Conservation (phyloP, 148 eudicot genomes). For the Rhododendron ferrugineum region DNA sequence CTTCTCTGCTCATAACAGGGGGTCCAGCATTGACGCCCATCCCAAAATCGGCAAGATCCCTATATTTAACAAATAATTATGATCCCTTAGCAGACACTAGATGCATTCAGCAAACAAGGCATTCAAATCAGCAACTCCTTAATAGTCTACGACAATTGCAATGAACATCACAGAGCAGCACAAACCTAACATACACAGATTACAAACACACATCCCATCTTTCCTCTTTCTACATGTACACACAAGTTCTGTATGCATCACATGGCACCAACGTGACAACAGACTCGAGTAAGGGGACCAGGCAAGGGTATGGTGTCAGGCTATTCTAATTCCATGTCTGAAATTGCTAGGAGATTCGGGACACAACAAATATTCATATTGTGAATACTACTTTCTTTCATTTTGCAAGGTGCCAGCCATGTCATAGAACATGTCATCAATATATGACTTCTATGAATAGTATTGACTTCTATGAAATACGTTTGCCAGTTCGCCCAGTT, state of each 20-base stretch:
- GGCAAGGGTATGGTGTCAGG: not conserved
- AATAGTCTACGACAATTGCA: not conserved
- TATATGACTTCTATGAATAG: not conserved
- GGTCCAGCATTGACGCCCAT: conserved; percentile 69
- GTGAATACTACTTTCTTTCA: not conserved
- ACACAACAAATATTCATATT: not conserved
- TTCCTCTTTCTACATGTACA: not conserved
- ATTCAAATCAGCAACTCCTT: not conserved
- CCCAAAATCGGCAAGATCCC: conserved; percentile 71
- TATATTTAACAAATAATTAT: conserved; percentile 9
- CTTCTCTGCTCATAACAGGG: conserved; percentile 53
- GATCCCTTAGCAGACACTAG: not conserved
- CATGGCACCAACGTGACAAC: not conserved
- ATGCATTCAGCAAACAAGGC: not conserved
- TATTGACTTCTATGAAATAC: not conserved
- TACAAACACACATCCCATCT: not conserved
- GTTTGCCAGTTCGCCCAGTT: not conserved
- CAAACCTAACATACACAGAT: not conserved
- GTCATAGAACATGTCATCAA: not conserved
- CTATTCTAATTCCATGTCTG: not conserved
- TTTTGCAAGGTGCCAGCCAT: not conserved
- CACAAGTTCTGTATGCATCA: not conserved
- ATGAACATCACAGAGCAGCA: not conserved
- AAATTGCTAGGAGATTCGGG: not conserved
- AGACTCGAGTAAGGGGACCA: not conserved